These are phyloP conservation scores for Exophiala mesophila DNA, from an alignment of 2,329 filamentous ascomycete species.

Conservation along the genomic window DNA sequence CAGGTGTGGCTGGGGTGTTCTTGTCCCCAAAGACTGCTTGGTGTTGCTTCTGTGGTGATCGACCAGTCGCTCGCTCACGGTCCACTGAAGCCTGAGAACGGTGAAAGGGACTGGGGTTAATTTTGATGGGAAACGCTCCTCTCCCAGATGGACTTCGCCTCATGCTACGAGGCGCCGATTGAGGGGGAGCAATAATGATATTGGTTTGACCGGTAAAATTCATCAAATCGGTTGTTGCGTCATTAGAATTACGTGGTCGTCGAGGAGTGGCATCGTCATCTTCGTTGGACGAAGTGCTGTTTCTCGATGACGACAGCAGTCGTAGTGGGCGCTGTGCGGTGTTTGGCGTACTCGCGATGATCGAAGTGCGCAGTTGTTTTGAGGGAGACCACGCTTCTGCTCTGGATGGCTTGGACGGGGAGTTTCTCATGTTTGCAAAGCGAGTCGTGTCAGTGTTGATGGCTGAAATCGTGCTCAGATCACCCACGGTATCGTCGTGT, in stretches of 20 bases:
- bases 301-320: slow-evolving; percentile 31
- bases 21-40: slow-evolving; percentile 14
- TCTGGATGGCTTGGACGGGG: slow-evolving; percentile 48
- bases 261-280: slow-evolving; percentile 44
- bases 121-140: slow-evolving; percentile 26
- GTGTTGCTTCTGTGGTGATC: slow-evolving; percentile 27
- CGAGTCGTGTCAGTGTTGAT: slow-evolving; percentile 76
- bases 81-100: slow-evolving; percentile 28
- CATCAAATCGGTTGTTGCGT: slow-evolving; percentile 63
- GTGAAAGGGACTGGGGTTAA: slow-evolving; percentile 25
- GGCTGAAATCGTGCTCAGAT: slow-evolving; percentile 82
- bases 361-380: slow-evolving; percentile 32
- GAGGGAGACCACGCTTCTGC: slow-evolving; percentile 41
- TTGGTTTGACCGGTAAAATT: slow-evolving; percentile 82
- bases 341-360: slow-evolving; percentile 44
- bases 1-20: slow-evolving; percentile 27
- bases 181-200: slow-evolving; percentile 46
- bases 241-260: slow-evolving; percentile 48
- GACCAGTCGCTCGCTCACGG: slow-evolving; percentile 24
- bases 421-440: slow-evolving; percentile 69
- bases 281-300: slow-evolving; percentile 32
- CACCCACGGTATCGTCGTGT: slow-evolving; percentile 37
- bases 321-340: slow-evolving; percentile 37
- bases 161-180: slow-evolving; percentile 38
- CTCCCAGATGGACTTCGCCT: slow-evolving; percentile 36